phyloP scores from a whole-genome alignment of 2,329 filamentous ascomycete genomes.

The Zymoseptoria passerinii region DNA sequence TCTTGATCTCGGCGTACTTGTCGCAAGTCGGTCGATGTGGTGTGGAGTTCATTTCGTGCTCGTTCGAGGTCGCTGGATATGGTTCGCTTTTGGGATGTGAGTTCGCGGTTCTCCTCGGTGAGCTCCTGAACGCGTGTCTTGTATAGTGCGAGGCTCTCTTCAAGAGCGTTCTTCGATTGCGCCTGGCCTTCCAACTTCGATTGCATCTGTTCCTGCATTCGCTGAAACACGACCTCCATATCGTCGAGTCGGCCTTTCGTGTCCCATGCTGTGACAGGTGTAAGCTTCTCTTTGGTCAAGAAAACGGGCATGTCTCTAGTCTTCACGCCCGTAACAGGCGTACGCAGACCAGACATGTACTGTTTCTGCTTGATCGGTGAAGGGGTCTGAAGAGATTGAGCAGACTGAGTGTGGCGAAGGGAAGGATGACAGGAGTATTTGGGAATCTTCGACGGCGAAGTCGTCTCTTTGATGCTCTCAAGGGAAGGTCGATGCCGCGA shows the following conservation, averaged over 20 bases:
- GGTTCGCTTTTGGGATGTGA: constrained; percentile 45
- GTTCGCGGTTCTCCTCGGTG: constrained; percentile 28
- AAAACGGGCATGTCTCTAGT: constrained; percentile 52
- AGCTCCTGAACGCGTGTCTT: constrained; percentile 50
- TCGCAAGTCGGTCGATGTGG: constrained; percentile 25
- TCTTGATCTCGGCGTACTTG: constrained; percentile 28
- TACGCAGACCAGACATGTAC: constrained; percentile 21
- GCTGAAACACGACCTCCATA: constrained; percentile 66
- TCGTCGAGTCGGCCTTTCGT: constrained; percentile 66
- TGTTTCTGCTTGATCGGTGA: constrained; percentile 24
- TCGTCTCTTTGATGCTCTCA: constrained; percentile 25
- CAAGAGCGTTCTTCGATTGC: constrained; percentile 56
- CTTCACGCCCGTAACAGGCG: constrained; percentile 17
- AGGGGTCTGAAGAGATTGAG: constrained; percentile 22
- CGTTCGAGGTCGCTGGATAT: constrained; percentile 58
- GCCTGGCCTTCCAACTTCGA: constrained; percentile 46
- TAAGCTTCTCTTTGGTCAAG: constrained; percentile 52
- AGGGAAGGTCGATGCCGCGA: constrained; percentile 25
- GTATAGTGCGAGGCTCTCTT: constrained; percentile 65
- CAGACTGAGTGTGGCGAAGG: constrained; percentile 26
- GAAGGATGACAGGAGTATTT: constrained; percentile 24
- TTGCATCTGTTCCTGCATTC: constrained; percentile 64
- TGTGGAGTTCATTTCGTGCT: constrained; percentile 27
- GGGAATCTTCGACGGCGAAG: constrained; percentile 29
- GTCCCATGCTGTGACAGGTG: constrained; percentile 60